phyloP scores from a whole-genome alignment of 345 rosid genomes.

The Melaleuca quinquenervia region DNA sequence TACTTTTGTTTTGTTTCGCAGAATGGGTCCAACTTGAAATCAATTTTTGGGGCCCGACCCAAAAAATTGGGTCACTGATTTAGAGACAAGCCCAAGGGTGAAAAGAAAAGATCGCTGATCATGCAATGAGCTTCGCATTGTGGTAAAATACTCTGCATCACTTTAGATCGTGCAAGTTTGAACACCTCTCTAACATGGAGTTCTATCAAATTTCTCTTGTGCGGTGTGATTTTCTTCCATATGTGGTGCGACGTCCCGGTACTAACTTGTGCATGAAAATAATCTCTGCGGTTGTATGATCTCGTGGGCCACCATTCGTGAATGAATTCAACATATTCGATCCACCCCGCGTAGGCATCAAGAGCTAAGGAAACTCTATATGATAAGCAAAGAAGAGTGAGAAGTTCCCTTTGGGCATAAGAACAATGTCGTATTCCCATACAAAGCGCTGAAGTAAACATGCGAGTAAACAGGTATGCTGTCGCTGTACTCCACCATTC shows the following conservation, averaged over 20 bases:
- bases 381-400: not conserved
- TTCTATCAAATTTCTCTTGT: not conserved
- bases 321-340: not conserved
- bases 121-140: not conserved
- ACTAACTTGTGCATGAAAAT: not conserved
- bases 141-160: not conserved
- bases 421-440: not conserved
- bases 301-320: not conserved
- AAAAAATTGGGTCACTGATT: not conserved
- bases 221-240: not conserved
- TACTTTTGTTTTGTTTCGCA: not conserved
- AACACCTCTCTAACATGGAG: not conserved
- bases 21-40: not conserved
- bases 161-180: not conserved
- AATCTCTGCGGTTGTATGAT: not conserved
- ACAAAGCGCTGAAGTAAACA: not conserved
- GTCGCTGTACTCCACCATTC: not conserved
- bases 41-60: not conserved
- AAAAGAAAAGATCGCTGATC: too few species aligned
- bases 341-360: not conserved
- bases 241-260: not conserved
- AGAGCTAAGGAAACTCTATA: not conserved
- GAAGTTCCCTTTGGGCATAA: not conserved
- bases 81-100: too few species aligned
- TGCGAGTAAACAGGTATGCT: not conserved